A percentile compares a stretch with the other conserved stretches of the same genome.
phyloP scores from a whole-genome alignment of 352 stramenopile species.

The Pythium dissimile region DNA sequence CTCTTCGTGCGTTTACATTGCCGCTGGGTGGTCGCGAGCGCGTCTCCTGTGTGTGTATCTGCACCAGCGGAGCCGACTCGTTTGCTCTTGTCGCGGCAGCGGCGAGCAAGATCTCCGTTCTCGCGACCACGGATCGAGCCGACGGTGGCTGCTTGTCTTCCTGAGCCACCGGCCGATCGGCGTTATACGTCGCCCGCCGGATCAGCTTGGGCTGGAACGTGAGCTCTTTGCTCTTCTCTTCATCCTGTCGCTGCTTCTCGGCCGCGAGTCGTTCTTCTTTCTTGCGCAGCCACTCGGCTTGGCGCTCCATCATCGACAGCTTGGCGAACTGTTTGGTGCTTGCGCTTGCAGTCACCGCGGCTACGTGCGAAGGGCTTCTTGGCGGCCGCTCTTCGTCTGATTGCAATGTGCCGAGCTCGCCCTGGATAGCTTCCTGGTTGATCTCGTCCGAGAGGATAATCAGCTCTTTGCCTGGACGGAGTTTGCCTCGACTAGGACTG shows the following conservation, averaged over 20 bases:
- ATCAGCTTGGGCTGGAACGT: slow-evolving; percentile 84
- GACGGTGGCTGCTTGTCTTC: slow-evolving; percentile 13
- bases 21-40: slow-evolving; percentile 25
- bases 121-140: slow-evolving; percentile 1
- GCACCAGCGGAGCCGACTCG: slow-evolving; percentile 1
- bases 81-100: neutral
- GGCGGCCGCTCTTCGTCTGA: slow-evolving; percentile 8
- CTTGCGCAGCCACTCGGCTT: slow-evolving; percentile 74
- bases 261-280: slow-evolving; percentile 74
- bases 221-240: slow-evolving; percentile 74
- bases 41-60: slow-evolving; percentile 12
- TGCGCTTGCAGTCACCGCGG: neutral
- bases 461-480: slow-evolving; percentile 73
- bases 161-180: slow-evolving; percentile 31
- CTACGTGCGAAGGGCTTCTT: slow-evolving; percentile 1
- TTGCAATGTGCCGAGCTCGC: slow-evolving; percentile 17
- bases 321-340: slow-evolving; percentile 47
- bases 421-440: slow-evolving; percentile 12
- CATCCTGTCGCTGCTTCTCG: slow-evolving; percentile 55
- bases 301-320: slow-evolving; percentile 77
- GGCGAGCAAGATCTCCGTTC: slow-evolving; percentile 18
- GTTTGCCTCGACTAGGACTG: slow-evolving; percentile 69
- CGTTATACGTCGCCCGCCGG: slow-evolving; percentile 50
- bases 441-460: slow-evolving; percentile 61
- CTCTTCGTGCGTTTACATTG: slow-evolving; percentile 26